Percentiles rank a stretch among this genome's conserved stretches.
phyloP scores from a whole-genome alignment of 2,329 filamentous ascomycete genomes.

The Madurella mycetomatis region DNA sequence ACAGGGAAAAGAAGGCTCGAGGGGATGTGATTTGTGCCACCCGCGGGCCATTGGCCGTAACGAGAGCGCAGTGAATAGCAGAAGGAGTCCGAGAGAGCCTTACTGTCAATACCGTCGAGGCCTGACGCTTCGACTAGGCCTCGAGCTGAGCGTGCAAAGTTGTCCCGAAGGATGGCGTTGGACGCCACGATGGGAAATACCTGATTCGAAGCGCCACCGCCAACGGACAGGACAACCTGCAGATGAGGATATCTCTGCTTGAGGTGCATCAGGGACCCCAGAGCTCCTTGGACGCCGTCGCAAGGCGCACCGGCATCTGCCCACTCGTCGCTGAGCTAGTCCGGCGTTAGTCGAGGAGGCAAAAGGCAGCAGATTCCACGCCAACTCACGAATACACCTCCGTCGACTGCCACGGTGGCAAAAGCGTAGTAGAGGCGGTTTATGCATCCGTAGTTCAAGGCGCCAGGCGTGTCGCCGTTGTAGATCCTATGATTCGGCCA shows the following conservation, averaged over 20 bases:
- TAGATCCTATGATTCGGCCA: slow-evolving; percentile 79
- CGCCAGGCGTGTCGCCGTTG: slow-evolving; percentile 66
- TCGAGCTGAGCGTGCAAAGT: slow-evolving; percentile 64
- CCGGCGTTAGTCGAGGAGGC: slow-evolving; percentile 7
- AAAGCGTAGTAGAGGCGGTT: slow-evolving; percentile 82
- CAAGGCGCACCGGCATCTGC: slow-evolving; percentile 69
- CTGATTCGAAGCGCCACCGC: slow-evolving; percentile 61
- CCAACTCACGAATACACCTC: slow-evolving; percentile 65
- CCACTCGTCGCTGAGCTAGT: slow-evolving; percentile 72
- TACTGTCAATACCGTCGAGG: slow-evolving; percentile 73
- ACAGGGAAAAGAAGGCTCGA: not conserved
- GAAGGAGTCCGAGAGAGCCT: slow-evolving; percentile 25
- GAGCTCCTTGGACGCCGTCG: slow-evolving; percentile 65
- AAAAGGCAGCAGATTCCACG: too few relatives aligned
- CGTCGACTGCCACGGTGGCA: slow-evolving; percentile 68
- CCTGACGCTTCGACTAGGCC: slow-evolving; percentile 66
- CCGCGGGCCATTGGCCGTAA: too few relatives aligned
- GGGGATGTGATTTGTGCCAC: too few relatives aligned
- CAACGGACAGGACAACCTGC: slow-evolving; percentile 72
- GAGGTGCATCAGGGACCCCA: slow-evolving; percentile 68
- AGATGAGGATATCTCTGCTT: slow-evolving; percentile 68
- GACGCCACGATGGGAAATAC: slow-evolving; percentile 65
- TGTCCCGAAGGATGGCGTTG: slow-evolving; percentile 56
- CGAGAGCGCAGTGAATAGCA: not conserved
- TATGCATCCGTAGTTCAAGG: slow-evolving; percentile 69